Base-by-base conservation (phyloP, 1,284 basidiomycete genomes). In the Marasmius oreades region DNA sequence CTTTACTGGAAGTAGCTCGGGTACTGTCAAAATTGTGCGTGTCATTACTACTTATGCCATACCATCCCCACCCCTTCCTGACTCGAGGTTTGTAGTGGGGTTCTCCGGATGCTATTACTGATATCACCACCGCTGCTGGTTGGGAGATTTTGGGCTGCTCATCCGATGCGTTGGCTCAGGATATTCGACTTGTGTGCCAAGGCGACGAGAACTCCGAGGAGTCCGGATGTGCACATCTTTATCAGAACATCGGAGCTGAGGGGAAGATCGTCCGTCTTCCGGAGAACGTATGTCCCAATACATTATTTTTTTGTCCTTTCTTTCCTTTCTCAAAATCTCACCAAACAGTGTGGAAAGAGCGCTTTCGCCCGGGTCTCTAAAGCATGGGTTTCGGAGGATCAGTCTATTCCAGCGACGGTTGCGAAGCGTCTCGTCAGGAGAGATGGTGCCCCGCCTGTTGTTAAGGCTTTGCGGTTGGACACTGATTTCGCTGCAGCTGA, bases 391-490 rank as follows among this genome's bases (percentile, higher is more conserved):
- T 63, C 71, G 23, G 58, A 69, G n/a, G 63, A 66, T 52, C 75
- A 76, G 62, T 63, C 67, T 3, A 61, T 75, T 22, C 71, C 73
- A 0, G 46, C 60, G 0, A 55, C 51, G 18, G 55, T 70, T 36
- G 62, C 61, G 1, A 55, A 61, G 0, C 63, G 64, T 42, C 57
- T 73, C 39, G 55, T 57, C 1, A 64, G 66, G 36, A 64, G 69
- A 6, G 65, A 66, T 42, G 67, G 64, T 4, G 58, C 58, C 1
- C 57, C 66, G 11, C 71, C 73, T 8, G 55, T 66, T 28, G 80
- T 82, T 20, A 71, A 73, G 53, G 75, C 71, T 1, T 67, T 82
- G 5, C 54, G 64, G 3, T 61, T 84, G 7, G 74, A 78, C 59
- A 78, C 74, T 1, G 65, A 77, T 52, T 82, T 77, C 58, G 62